phyloP scores from a whole-genome alignment of 352 stramenopile species.

The Phytophthora uliginosa region DNA sequence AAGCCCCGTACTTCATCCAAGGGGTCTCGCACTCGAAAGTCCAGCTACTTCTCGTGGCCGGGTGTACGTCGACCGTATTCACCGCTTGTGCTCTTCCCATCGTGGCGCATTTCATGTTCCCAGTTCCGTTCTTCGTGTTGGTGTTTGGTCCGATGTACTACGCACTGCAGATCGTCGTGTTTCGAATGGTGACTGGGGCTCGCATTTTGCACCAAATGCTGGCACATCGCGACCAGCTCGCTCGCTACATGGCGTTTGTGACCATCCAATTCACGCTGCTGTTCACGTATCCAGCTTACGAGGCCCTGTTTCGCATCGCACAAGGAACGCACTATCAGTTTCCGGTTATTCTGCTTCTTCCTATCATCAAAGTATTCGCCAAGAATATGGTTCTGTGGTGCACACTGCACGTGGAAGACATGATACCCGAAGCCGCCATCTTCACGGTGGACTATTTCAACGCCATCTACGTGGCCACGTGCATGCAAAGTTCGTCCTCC shows the following conservation, averaged over 20 bases:
- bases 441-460: slow-evolving; percentile 38
- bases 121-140: slow-evolving; percentile 16
- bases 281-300: slow-evolving; percentile 22
- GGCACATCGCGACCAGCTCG: neutral
- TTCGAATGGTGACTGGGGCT: slow-evolving; percentile 2
- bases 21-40: neutral
- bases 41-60: neutral
- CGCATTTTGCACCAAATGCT: slow-evolving; percentile 3
- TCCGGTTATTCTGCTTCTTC: slow-evolving; percentile 15
- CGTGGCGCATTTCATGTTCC: slow-evolving; percentile 8
- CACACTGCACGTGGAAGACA: slow-evolving; percentile 20
- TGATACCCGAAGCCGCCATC: slow-evolving; percentile 22
- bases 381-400: slow-evolving; percentile 20
- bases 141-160: slow-evolving; percentile 11
- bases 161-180: slow-evolving; percentile 2
- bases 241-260: slow-evolving; percentile 12
- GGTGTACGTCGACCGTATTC: slow-evolving; percentile 5
- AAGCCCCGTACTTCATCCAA: slow-evolving; percentile 3
- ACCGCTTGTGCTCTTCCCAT: neutral
- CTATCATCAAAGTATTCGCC: slow-evolving; percentile 35
- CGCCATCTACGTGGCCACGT: slow-evolving; percentile 24
- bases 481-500: slow-evolving; percentile 25
- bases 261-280: slow-evolving; percentile 3
- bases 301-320: slow-evolving; percentile 10
- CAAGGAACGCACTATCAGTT: slow-evolving; percentile 10